Percentiles rank a stretch among this genome's conserved stretches.
phyloP scores from a whole-genome alignment of 1,284 basidiomycete genomes.

The Omphalotus olearius region DNA sequence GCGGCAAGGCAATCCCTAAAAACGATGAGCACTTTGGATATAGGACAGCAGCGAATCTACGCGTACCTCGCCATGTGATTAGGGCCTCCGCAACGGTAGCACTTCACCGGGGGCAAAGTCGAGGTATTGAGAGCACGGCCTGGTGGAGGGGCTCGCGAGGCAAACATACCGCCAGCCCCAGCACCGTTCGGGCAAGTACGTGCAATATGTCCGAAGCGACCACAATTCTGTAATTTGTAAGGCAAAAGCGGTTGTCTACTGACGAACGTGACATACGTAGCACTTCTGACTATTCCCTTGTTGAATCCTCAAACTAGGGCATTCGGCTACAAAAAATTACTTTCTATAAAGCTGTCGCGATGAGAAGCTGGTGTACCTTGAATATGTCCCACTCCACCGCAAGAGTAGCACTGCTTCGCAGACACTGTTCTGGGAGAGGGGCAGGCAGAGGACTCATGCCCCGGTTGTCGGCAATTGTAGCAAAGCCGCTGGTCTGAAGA shows the following conservation, averaged over 20 bases:
- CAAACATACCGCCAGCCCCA: constrained; percentile 38
- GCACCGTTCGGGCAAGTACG: constrained; percentile 60
- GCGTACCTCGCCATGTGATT: constrained; percentile 77
- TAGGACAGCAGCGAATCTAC: not conserved
- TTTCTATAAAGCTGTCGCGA: not conserved
- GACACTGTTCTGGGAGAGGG: constrained; percentile 72
- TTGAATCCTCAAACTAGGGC: constrained; percentile 75
- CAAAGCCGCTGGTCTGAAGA: constrained; percentile 83
- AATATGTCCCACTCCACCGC: constrained; percentile 74
- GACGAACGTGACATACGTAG: constrained; percentile 54
- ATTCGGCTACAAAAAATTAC: constrained; percentile 53
- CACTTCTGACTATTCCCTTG: constrained; percentile 70
- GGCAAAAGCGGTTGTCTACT: constrained; percentile 10
- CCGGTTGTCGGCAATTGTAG: constrained; percentile 89
- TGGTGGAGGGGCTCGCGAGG: constrained; percentile 64
- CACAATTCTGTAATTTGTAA: constrained; percentile 56
- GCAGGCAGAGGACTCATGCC: constrained; percentile 86
- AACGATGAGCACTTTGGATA: constrained; percentile 4
- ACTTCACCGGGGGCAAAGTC: constrained; percentile 76
- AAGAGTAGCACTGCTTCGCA: constrained; percentile 79
- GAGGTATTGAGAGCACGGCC: constrained; percentile 71
- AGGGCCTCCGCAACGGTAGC: constrained; percentile 77
- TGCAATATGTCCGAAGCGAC: constrained; percentile 77
- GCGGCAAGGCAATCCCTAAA: constrained; percentile 75
- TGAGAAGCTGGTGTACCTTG: constrained; percentile 31